A percentile compares a stretch with the other conserved stretches of the same genome.
Evolutionary conservation across 1,139 yeast species (phyloP).

Genomic region (Yamadazyma kanchanaburiensis): DNA sequence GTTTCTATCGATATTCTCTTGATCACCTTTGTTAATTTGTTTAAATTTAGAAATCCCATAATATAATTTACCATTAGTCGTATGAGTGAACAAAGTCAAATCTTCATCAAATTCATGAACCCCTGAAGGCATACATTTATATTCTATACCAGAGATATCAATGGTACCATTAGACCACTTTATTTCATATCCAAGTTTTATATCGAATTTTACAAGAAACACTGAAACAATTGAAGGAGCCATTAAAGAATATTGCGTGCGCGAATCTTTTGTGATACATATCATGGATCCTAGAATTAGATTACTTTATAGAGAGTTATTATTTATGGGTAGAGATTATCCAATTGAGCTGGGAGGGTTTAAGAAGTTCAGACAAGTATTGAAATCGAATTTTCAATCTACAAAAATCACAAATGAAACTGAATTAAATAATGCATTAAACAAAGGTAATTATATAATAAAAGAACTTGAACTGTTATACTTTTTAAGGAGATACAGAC

Average conservation of each 20-base stretch:
- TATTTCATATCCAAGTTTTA: constrained; percentile 56
- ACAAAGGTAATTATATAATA: constrained; percentile 28
- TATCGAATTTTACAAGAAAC: constrained; percentile 64
- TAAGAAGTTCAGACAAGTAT: constrained; percentile 16
- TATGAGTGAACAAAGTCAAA: constrained; percentile 33
- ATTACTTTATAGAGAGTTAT: constrained; percentile 25
- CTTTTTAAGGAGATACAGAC: constrained; percentile 29
- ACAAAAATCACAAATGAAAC: constrained; percentile 14
- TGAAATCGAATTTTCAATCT: constrained; percentile 19
- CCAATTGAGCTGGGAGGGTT: constrained; percentile 32
- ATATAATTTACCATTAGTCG: constrained; percentile 24
- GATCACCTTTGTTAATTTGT: constrained; percentile 17
- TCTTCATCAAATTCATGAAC: constrained; percentile 63
- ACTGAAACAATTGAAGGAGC: constrained; percentile 43
- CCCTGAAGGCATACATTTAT: constrained; percentile 78
- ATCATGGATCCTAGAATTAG: constrained; percentile 34
- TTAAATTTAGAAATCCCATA: constrained; percentile 38
- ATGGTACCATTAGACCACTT: constrained; percentile 47
- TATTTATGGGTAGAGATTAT: constrained; percentile 37
- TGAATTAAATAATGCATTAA: constrained; percentile 23
- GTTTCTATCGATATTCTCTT: constrained; percentile 34
- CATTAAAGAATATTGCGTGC: too few relatives aligned
- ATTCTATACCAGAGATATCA: constrained; percentile 52
- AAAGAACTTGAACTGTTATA: constrained; percentile 33
- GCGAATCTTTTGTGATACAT: too few relatives aligned